Conservation (phyloP, 1,284 basidiomycete genomes). For the Vanrija sp. region DNA sequence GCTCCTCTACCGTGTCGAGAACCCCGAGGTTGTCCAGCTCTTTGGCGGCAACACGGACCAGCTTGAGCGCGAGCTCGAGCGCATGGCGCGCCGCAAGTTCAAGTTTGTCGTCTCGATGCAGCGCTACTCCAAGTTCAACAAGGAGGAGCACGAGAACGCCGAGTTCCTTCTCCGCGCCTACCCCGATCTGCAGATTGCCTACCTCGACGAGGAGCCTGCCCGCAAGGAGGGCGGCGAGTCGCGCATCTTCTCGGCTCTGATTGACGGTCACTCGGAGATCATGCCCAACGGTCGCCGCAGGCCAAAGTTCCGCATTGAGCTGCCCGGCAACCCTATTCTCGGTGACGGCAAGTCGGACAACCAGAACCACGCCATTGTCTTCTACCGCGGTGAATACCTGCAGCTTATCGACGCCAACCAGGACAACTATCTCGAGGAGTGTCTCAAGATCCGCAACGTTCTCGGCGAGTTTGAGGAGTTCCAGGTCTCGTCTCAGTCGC, state of each 20-base stretch:
- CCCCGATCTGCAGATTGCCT: conserved; percentile 96
- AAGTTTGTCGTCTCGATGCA: conserved; percentile 99
- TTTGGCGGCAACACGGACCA: conserved; percentile 98
- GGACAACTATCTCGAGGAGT: conserved; percentile 99
- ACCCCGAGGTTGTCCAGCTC: conserved; percentile 95
- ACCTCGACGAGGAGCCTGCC: conserved; percentile 91
- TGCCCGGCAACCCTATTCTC: conserved; percentile 97
- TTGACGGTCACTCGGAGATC: conserved; percentile 97
- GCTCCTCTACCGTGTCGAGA: conserved; percentile 97
- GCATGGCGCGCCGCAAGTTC: conserved; percentile 97
- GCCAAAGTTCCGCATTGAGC: conserved; percentile 97
- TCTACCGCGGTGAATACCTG: conserved; percentile 97
- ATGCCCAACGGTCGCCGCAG: conserved; percentile 79
- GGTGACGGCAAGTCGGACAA: conserved; percentile 99
- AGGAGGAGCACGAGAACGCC: conserved; percentile 98
- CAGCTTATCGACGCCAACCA: conserved; percentile 99
- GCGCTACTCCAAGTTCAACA: conserved; percentile 98
- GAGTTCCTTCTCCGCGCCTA: conserved; percentile 98
- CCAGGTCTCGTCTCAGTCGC: conserved; percentile 71
- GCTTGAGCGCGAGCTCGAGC: conserved; percentile 92
- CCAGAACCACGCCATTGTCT: conserved; percentile 99
- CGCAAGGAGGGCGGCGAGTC: conserved; percentile 94
- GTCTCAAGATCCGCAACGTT: conserved; percentile 98
- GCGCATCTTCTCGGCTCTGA: conserved; percentile 89
- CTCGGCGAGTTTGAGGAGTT: conserved; percentile 98